Conservation (phyloP, 148 eudicot genomes). For the Rhododendron mucronatum region DNA sequence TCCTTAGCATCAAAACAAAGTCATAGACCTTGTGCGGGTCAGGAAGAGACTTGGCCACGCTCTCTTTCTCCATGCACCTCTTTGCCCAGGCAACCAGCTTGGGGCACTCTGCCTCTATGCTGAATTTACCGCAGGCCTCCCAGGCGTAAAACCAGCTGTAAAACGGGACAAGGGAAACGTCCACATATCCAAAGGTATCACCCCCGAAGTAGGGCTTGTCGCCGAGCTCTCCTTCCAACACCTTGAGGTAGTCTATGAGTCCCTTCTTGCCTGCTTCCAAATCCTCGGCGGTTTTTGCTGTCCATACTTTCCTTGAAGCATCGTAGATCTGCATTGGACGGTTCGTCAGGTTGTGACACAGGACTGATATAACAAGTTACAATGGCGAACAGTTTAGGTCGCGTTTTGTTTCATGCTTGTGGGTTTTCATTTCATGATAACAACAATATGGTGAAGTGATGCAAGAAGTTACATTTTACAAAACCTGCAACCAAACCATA, state of each 20-base stretch:
- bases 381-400: not conserved
- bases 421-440: not conserved
- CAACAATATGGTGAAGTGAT: too few species aligned
- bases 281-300: not conserved
- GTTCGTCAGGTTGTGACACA: not conserved
- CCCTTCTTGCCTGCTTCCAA: constrained; percentile 5
- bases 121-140: not conserved
- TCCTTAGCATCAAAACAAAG: not conserved
- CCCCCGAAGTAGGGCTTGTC: constrained; percentile 7
- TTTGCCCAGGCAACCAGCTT: constrained; percentile 8
- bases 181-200: not conserved
- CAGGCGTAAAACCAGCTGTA: constrained; percentile 9
- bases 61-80: constrained; percentile 12
- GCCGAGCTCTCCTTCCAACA: constrained; percentile 2
- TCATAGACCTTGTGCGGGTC: constrained; percentile 12
- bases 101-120: constrained; percentile 11
- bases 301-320: not conserved
- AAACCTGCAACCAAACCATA: too few species aligned
- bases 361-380: not conserved
- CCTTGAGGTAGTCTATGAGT: not conserved
- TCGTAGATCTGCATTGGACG: not conserved
- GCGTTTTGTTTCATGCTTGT: not conserved
- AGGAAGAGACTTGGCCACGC: constrained; percentile 6
- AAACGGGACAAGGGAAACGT: not conserved
- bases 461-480: too few species aligned